Base-by-base conservation (phyloP, 2,329 filamentous ascomycete species). In the Trichoderma sp. region DNA sequence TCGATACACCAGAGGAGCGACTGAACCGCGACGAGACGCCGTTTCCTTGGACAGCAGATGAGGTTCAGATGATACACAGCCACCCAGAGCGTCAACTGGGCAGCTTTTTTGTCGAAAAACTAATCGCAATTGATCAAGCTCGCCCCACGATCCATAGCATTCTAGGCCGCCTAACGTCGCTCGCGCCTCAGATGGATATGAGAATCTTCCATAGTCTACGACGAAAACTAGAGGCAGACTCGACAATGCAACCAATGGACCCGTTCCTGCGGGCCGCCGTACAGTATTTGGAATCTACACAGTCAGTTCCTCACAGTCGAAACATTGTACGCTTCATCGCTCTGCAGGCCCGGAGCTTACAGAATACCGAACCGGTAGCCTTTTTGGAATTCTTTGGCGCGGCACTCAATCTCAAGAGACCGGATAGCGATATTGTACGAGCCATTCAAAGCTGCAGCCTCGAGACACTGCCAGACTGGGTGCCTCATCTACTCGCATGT, bases 81-180 rank as follows among this genome's bases (percentile, higher is more conserved):
- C 79, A 83, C 43, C 76, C 71, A 73, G 77, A 77, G 43, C 69
- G 71, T 1, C 73, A 74, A 3, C 60, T 72, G 2, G 67, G 72
- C 24, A 87, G 85, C 71, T 79, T 88, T n/a, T 87, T 91, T 64
- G 76, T 90, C 28, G 87, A 89, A 74, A 92, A 91, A 75, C 81
- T 94, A 30, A 81, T 94, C 32, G 81, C 82, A 24, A 82, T 91
- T 59, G 85, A 90, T 71, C 86, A 90, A 74, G 89, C 88, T 66
- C 77, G 79, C 0, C 71, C 75, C 1, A 81, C 82, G 2, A 87
- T 86, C 1, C 81, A 85, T 60, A 80, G 79, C 14, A 90, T 94
- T 64, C 76, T 94, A 59, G 78, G 78, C 46, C 81, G 83, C 4
- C 81, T 93, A 43, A 78, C 91, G 52, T 78, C 81, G n/a, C 79